Percentiles rank a stretch among this genome's conserved stretches.
phyloP scores from a whole-genome alignment of 1,284 basidiomycete species.

The Heterobasidion annosum region DNA sequence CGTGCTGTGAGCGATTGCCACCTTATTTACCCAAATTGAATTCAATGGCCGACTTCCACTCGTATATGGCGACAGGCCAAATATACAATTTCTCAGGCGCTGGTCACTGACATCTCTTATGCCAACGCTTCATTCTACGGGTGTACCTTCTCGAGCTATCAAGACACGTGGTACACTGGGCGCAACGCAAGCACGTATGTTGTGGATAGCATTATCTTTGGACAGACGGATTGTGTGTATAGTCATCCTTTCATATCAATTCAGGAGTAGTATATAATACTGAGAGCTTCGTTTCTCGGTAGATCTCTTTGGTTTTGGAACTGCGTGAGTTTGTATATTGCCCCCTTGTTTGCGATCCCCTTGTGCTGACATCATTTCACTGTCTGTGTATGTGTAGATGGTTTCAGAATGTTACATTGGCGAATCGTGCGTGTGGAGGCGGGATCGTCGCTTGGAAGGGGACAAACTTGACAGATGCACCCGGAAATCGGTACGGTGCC shows the following conservation, averaged over 20 bases:
- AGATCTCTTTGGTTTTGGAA: conserved; percentile 46
- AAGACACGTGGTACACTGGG: conserved; percentile 64
- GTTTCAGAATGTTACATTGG: conserved; percentile 52
- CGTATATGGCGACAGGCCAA: conserved; percentile 30
- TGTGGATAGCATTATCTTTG: conserved; percentile 52
- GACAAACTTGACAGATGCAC: conserved; percentile 41
- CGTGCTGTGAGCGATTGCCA: conserved; percentile 36
- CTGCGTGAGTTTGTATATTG: conserved; percentile 31
- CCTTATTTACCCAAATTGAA: background rate
- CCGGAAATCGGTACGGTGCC: conserved; percentile 47
- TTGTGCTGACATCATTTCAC: background rate
- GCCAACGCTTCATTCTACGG: conserved; percentile 64
- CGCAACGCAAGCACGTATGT: conserved; percentile 50
- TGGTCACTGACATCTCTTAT: conserved; percentile 50
- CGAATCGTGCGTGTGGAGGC: conserved; percentile 55
- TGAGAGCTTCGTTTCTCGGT: conserved; percentile 16
- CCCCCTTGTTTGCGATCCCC: background rate
- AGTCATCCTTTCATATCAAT: background rate
- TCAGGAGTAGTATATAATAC: background rate
- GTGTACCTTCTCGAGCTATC: conserved; percentile 52
- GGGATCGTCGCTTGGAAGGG: conserved; percentile 57
- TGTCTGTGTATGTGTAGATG: conserved; percentile 26
- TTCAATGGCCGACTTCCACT: background rate
- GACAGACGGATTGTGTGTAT: conserved; percentile 52
- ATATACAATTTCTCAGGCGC: conserved; percentile 48